Evolutionary conservation across 2,329 filamentous ascomycete species (phyloP).

Genomic region (Diaporthe eres): DNA sequence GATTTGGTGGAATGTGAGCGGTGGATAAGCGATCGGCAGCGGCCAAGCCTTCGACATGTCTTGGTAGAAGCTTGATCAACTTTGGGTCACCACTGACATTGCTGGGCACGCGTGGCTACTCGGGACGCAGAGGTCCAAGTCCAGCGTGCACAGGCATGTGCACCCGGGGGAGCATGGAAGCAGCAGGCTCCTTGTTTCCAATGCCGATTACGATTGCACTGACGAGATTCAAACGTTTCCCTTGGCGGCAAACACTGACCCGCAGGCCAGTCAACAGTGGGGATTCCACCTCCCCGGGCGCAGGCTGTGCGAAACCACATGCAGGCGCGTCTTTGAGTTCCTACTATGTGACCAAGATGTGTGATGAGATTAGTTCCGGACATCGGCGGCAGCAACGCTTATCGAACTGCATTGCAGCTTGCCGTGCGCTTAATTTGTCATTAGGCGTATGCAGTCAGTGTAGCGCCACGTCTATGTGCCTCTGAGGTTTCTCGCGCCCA

Average conservation of each 20-base stretch:
- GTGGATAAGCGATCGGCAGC: background rate
- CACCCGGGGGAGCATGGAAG: background rate
- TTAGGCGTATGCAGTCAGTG: background rate
- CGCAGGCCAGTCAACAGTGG: background rate
- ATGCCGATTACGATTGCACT: conserved; percentile 21
- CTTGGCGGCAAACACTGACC: conserved; percentile 7
- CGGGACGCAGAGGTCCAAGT: background rate
- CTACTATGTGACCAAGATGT: background rate
- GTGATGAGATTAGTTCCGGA: conserved; percentile 27
- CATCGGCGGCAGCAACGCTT: conserved; percentile 10
- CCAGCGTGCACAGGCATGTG: conserved; percentile 7
- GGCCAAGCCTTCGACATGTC: conserved; percentile 24
- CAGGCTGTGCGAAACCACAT: background rate
- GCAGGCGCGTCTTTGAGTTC: background rate
- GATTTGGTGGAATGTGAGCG: background rate
- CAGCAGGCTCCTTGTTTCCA: conserved; percentile 13
- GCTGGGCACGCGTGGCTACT: background rate
- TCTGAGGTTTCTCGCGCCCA: background rate
- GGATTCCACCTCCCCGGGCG: background rate
- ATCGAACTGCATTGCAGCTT: conserved; percentile 5
- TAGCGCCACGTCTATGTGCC: background rate
- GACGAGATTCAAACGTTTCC: conserved; percentile 14
- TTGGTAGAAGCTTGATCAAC: conserved; percentile 17
- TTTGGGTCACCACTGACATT: conserved; percentile 5
- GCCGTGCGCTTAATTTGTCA: conserved; percentile 19